phyloP scores from a whole-genome alignment of 257 asterid species.

The Petunia axillaris region DNA sequence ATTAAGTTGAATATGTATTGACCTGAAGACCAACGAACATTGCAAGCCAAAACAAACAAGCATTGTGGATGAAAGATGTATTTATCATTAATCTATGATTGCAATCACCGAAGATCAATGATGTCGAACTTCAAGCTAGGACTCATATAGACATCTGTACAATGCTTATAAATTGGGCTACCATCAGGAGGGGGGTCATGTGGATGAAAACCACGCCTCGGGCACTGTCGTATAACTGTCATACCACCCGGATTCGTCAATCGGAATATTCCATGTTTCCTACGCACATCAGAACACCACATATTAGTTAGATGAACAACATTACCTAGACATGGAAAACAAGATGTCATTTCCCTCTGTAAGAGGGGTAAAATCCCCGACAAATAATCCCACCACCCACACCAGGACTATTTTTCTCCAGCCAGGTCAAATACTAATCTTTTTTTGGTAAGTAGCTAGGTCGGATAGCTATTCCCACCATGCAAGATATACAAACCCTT shows the following conservation, averaged over 20 bases:
- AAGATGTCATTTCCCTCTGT: background rate
- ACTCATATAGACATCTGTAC: constrained; percentile 92
- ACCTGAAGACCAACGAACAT: constrained; percentile 4
- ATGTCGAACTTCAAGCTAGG: constrained; percentile 74
- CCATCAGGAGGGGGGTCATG: constrained; percentile 93
- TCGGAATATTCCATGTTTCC: constrained; percentile 90
- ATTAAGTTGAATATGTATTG: constrained; percentile 15
- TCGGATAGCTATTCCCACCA: constrained; percentile 1
- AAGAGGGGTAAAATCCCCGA: background rate
- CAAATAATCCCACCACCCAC: constrained; percentile 11
- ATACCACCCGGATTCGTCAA: constrained; percentile 86
- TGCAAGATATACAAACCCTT: background rate
- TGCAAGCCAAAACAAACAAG: constrained; percentile 25
- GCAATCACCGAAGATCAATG: constrained; percentile 81
- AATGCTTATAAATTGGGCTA: constrained; percentile 85
- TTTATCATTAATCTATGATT: constrained; percentile 27
- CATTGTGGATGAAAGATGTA: constrained; percentile 23
- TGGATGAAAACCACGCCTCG: constrained; percentile 89
- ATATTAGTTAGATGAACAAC: constrained; percentile 20
- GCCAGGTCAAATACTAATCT: background rate
- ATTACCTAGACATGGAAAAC: background rate
- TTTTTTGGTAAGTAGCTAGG: background rate
- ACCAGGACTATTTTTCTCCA: constrained; percentile 16
- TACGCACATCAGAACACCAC: constrained; percentile 33
- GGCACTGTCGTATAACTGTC: constrained; percentile 90